Conservation (phyloP, 164 flowering plant species). For the Cinnamomum chago region DNA sequence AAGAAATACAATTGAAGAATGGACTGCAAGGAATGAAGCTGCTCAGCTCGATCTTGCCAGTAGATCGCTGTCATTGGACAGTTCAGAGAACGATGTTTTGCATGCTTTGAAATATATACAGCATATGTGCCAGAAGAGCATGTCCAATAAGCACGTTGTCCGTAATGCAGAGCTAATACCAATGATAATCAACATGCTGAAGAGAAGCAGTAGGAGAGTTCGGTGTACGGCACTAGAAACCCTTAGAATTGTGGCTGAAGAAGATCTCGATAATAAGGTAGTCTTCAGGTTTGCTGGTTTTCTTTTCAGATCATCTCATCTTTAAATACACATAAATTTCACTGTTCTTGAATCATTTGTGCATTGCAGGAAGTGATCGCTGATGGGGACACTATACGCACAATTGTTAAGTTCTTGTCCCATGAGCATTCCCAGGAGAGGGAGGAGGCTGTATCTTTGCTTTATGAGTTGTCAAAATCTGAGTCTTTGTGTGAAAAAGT, state of each 20-base stretch:
- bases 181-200: conserved; percentile 65
- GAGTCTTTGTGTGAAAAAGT: conserved; percentile 77
- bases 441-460: conserved; percentile 81
- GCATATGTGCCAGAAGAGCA: conserved; percentile 51
- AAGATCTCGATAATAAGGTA: conserved; percentile 81
- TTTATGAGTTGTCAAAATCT: conserved; percentile 85
- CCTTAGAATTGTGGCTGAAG: conserved; percentile 70
- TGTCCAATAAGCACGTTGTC: conserved; percentile 52
- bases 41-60: conserved; percentile 78
- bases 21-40: conserved; percentile 88
- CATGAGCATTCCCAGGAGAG: conserved; percentile 81
- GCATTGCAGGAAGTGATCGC: conserved; percentile 73
- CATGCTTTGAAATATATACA: conserved; percentile 62
- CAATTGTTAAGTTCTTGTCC: conserved; percentile 79
- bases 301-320: neutral
- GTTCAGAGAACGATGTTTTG: conserved; percentile 56
- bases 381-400: conserved; percentile 80
- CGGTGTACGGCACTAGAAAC: conserved; percentile 79
- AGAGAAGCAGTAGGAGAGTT: conserved; percentile 65
- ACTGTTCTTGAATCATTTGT: conserved; percentile 10
- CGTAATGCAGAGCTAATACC: conserved; percentile 66
- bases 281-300: conserved; percentile 18
- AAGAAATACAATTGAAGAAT: conserved; percentile 83
- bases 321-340: neutral
- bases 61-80: conserved; percentile 40